Evolutionary conservation across 2,329 filamentous ascomycete species (phyloP).

Genomic region (Corinectria fuckeliana): DNA sequence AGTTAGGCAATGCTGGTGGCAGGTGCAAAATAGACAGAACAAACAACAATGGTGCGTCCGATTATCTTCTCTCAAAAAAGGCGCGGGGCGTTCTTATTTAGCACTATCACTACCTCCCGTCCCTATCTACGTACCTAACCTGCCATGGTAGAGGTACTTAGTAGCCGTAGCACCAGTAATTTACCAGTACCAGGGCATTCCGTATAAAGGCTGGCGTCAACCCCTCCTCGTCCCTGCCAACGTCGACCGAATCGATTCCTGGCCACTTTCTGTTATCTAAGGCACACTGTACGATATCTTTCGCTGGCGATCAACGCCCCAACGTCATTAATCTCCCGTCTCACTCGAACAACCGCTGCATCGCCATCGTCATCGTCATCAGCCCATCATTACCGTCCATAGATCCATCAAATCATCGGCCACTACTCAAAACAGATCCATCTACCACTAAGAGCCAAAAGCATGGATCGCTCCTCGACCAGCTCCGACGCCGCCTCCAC

Average conservation of each 20-base stretch:
- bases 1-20: too few relatives aligned
- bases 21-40: too few relatives aligned
- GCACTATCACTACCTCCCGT: too few relatives aligned
- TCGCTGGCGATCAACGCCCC: background rate
- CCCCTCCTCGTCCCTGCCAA: background rate
- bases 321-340: background rate
- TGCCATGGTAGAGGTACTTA: too few relatives aligned
- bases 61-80: too few relatives aligned
- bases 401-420: background rate
- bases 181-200: background rate
- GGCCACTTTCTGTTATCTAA: background rate
- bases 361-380: background rate
- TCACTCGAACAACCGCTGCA: background rate
- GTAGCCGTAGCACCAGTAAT: too few relatives aligned
- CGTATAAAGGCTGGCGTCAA: background rate
- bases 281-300: background rate
- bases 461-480: slow-evolving; percentile 35
- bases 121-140: too few relatives aligned
- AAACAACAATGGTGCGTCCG: too few relatives aligned
- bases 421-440: background rate
- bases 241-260: background rate
- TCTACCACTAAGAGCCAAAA: background rate
- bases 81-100: too few relatives aligned
- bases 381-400: too few relatives aligned
- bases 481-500: slow-evolving; percentile 42